Evolutionary conservation across 1,139 yeast genomes (phyloP), one percentile per base, ranked within the genome.

Genomic region (Yamadazyma atmosphaerica): DNA sequence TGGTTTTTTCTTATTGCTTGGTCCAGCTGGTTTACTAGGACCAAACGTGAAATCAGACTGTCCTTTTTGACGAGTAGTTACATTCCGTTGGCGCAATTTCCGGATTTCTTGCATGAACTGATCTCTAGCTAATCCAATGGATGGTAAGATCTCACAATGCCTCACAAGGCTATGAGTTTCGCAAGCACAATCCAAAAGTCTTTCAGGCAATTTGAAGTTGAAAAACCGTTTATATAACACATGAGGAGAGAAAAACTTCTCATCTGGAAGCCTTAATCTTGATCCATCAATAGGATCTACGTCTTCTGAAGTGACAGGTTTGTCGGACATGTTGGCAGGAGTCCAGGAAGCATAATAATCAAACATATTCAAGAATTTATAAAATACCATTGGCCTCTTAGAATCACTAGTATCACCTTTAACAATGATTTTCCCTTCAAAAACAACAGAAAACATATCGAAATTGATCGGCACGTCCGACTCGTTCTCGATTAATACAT

Each of bases 381-480:
- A 63, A 15, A 59, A 60, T 2, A 46, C 35, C 2, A 63, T 58
- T 5, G 57, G 55, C 28, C 58, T 57, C 23, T 46, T 47, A 23
- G 37, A 12, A 33, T 49, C 53, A 32, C 35, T 35, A 7, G 27
- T 26, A 29, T 49, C 53, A 4, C 58, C 50, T 39, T 61, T 61
- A 2, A 62, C 60, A 4, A 61, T 57, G 12, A 43, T 40, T 35
- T 50, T 55, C 0, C 85, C 86, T 52, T 81, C 85, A 25, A 81
- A 56, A 1, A 81, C 74, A 10, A 80, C 82, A 35, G 74, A 67
- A 48, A 80, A 70, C 77, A 76, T 76, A 46, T 79, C 81, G 48
- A 79, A 81, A 8, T 72, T 72, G 3, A 80, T 54, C 0, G 66
- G 62, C 11, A 59, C 51, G 1, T 55, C 29, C 0, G 79, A 60